Evolutionary conservation across 73 alveolate species (phyloP), one percentile per base, ranked within the genome.

Genomic region (Effrenium voratum): DNA sequence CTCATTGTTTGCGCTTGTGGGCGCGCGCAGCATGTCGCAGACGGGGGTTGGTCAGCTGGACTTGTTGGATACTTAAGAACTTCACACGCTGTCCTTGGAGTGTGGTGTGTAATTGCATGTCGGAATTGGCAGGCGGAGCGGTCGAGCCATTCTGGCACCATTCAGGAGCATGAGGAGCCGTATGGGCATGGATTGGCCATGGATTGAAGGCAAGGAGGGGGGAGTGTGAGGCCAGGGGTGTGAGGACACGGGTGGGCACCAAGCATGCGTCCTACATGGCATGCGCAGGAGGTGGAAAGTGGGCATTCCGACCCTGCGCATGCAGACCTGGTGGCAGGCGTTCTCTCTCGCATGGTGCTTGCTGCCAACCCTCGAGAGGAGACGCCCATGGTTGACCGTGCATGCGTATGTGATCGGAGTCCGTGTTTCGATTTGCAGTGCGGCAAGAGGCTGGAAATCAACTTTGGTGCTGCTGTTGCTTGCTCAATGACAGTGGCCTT

Each of bases 261-360:
- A 30, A 30, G 28, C 72, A 57, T 30, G n/a, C 28, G 28, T 30
- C n/a, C 72, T 22, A 57, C 6, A 57, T 22, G 72, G 72, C 28
- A 22, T 22, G n/a, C 77, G 43, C n/a, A 2, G 26, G 77, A 28
- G 26, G 40, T 28, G 10, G 10, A 73, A 16, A 13, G 60, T 43
- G 38, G 60, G 3, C 8, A 38, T 15, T 36, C 57, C 60, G 44
- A 41, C 87, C n/a, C 30, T 5, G 87, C 44, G 60, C 68, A 44
- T 32, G 46, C 90, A 79, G 60, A 76, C 59, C 87, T 41, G 30
- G 87, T 76, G 60, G 87, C 87, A 43, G 36, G 15, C 28, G 87
- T 59, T 5, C 87, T 76, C 22, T 55, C 87, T 12, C 87, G 44
- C 40, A 76, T 76, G 87, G 87, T 76, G 40, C 87, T 76, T 43